Evolutionary conservation across 2,329 filamentous ascomycete species (phyloP).

Genomic region (Colletotrichum echinochloae): DNA sequence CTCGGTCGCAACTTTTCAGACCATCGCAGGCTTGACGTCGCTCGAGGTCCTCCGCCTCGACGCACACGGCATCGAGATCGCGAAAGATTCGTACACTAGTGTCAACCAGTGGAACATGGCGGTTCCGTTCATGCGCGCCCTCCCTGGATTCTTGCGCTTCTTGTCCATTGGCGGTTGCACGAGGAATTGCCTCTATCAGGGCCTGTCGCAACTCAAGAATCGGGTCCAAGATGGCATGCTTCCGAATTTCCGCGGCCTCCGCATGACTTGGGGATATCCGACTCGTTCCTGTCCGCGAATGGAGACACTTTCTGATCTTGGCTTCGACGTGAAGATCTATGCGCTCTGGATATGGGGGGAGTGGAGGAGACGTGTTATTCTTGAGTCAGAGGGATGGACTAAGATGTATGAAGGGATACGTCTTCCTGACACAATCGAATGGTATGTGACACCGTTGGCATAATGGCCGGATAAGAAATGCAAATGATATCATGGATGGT

Average conservation of each 20-base stretch:
- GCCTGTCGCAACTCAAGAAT: background rate
- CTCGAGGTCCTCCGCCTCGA: conserved; percentile 1
- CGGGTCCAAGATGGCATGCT: background rate
- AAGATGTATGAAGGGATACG: background rate
- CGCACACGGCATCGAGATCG: too few species aligned
- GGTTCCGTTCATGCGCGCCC: background rate
- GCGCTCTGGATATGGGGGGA: background rate
- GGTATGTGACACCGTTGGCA: too few species aligned
- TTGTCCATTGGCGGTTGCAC: background rate
- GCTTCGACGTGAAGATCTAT: background rate
- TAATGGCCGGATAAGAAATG: background rate
- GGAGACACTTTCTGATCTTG: background rate
- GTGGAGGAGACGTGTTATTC: background rate
- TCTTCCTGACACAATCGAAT: too few species aligned
- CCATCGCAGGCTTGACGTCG: background rate
- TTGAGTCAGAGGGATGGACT: background rate
- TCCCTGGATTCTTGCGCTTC: background rate
- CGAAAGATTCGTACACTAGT: too few species aligned
- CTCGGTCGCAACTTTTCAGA: background rate
- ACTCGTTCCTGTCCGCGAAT: background rate
- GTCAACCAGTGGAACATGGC: background rate
- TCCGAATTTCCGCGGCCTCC: background rate
- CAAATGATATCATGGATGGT: background rate
- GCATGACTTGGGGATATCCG: background rate
- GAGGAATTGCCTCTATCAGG: background rate